phyloP scores from a whole-genome alignment of 495 filamentous ascomycete species.

The Penicillium canariense region DNA sequence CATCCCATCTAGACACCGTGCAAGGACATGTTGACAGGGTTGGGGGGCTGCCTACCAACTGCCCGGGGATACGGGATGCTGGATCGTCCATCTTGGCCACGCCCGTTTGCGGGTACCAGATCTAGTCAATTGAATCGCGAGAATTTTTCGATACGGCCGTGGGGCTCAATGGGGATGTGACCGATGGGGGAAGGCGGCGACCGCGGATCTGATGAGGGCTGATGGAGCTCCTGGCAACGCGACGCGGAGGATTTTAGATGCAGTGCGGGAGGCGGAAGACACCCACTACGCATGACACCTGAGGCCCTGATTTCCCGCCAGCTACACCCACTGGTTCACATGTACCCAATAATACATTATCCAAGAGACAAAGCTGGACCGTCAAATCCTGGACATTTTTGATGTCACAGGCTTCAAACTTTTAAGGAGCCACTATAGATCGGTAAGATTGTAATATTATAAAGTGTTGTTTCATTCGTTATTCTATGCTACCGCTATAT shows the following conservation, averaged over 20 bases:
- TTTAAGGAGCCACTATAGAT: no score
- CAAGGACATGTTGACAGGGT: not conserved
- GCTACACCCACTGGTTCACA: no score
- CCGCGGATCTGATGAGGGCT: slow-evolving; percentile 16
- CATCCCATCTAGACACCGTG: slow-evolving; percentile 2
- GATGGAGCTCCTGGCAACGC: slow-evolving; percentile 25
- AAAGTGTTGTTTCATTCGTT: no score
- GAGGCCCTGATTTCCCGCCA: no score
- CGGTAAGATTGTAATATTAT: no score
- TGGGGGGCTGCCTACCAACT: slow-evolving; percentile 50
- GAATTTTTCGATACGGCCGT: not conserved
- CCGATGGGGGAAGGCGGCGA: slow-evolving; percentile 8
- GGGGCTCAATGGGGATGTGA: slow-evolving; percentile 11
- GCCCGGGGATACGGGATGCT: slow-evolving; percentile 57
- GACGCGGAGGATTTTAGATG: slow-evolving; percentile 23
- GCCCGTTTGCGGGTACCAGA: slow-evolving; percentile 10
- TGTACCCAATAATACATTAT: no score
- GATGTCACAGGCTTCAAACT: no score
- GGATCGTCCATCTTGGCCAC: slow-evolving; percentile 60
- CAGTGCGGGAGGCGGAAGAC: slow-evolving; percentile 17
- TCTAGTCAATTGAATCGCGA: slow-evolving; percentile 18
- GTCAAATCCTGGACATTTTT: no score
- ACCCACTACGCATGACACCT: slow-evolving; percentile 29
- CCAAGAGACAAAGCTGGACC: no score
- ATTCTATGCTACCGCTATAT: no score